Evolutionary conservation across 768 basidiomycete species (phyloP).

Genomic region (Boletus bicolor): DNA sequence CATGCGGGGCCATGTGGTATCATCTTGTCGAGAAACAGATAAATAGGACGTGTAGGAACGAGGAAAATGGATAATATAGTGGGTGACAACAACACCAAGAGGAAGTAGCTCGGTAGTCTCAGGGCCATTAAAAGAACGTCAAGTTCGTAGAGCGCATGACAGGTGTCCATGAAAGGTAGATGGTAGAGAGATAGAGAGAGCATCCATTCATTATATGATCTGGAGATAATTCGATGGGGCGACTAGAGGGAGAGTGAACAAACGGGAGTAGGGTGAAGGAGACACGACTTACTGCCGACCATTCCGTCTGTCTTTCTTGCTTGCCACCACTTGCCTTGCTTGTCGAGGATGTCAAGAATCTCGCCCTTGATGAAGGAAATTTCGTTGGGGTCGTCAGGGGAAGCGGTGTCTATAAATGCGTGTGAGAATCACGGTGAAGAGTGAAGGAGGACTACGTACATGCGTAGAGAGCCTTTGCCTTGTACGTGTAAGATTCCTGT

Average conservation of each 20-base stretch:
- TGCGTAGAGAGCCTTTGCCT: slow-evolving; percentile 85
- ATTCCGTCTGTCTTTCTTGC: slow-evolving; percentile 74
- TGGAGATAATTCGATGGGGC: slow-evolving; percentile 86
- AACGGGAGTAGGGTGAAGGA: background rate
- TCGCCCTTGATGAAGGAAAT: slow-evolving; percentile 93
- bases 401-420: slow-evolving; percentile 72
- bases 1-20: slow-evolving; percentile 31
- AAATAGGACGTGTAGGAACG: slow-evolving; percentile 22
- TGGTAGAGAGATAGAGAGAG: slow-evolving; percentile 3
- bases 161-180: slow-evolving; percentile 25
- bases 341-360: slow-evolving; percentile 87
- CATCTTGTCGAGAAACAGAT: slow-evolving; percentile 27
- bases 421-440: slow-evolving; percentile 21
- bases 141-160: slow-evolving; percentile 28
- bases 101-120: slow-evolving; percentile 15
- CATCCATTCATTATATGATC: slow-evolving; percentile 51
- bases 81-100: slow-evolving; percentile 26
- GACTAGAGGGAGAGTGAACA: slow-evolving; percentile 42
- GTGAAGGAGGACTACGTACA: slow-evolving; percentile 50
- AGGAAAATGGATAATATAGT: slow-evolving; percentile 31
- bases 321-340: slow-evolving; percentile 93
- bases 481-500: slow-evolving; percentile 57
- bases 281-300: slow-evolving; percentile 63
- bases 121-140: slow-evolving; percentile 32
- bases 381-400: slow-evolving; percentile 93